Evolutionary conservation across 164 flowering plant genomes (phyloP).

Genomic region (Vitis rupestris): DNA sequence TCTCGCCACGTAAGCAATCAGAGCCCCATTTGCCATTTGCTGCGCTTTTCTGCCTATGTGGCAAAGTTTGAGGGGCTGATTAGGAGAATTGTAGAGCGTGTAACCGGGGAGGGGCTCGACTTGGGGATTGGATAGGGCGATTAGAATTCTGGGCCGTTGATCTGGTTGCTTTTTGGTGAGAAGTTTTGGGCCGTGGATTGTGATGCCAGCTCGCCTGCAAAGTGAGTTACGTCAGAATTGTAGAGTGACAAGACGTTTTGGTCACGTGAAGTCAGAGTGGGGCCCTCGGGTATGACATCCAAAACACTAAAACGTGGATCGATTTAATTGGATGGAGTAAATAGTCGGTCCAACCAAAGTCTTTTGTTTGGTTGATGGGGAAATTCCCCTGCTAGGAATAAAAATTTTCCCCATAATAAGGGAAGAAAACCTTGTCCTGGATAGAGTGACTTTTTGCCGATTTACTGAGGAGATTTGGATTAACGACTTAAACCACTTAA

Average conservation of each 20-base stretch:
- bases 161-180: not conserved
- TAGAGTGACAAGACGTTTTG: constrained; percentile 5
- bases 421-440: constrained; percentile 7
- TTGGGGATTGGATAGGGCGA: too few relatives aligned
- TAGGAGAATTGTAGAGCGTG: too few relatives aligned
- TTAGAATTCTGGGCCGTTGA: too few relatives aligned
- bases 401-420: not conserved
- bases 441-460: not conserved
- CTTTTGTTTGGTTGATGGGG: constrained; percentile 8
- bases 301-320: not conserved
- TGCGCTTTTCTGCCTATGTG: too few relatives aligned
- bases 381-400: not conserved
- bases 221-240: not conserved
- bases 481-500: too few relatives aligned
- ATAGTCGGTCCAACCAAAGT: constrained; percentile 1
- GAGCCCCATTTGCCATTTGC: too few relatives aligned
- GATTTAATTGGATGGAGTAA: not conserved
- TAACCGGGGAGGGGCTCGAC: too few relatives aligned
- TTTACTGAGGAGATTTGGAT: not conserved
- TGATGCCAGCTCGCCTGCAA: constrained; percentile 23
- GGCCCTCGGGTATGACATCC: not conserved
- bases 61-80: too few relatives aligned
- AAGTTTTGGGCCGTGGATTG: constrained; percentile 20
- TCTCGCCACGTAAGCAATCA: too few relatives aligned
- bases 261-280: not conserved